Conservation (phyloP, 805 yeast species). For the Starmera quercuum region DNA sequence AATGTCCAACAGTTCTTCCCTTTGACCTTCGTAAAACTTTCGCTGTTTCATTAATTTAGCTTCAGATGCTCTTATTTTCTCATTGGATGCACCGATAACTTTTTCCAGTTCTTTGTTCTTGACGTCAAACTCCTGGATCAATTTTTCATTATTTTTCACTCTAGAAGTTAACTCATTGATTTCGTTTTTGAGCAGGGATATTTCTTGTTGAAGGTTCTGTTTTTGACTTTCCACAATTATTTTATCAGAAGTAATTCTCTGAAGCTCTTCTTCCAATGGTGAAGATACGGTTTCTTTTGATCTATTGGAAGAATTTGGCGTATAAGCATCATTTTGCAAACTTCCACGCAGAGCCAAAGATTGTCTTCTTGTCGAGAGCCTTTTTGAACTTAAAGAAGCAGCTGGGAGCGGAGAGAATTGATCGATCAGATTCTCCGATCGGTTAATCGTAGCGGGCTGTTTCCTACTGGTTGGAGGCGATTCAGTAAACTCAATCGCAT, state of each 20-base stretch:
- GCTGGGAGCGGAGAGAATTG: too few relatives aligned
- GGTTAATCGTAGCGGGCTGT: too few relatives aligned
- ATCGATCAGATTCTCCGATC: too few relatives aligned
- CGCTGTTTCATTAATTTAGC: slow-evolving; percentile 38
- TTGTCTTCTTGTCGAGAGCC: too few relatives aligned
- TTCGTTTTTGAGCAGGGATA: slow-evolving; percentile 21
- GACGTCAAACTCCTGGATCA: slow-evolving; percentile 8
- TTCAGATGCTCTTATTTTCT: slow-evolving; percentile 24
- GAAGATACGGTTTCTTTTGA: too few relatives aligned
- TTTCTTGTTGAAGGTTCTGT: slow-evolving; percentile 36
- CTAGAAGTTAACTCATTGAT: slow-evolving; percentile 4
- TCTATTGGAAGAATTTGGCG: too few relatives aligned
- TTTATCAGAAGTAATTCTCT: slow-evolving; percentile 11
- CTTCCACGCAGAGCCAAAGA: too few relatives aligned
- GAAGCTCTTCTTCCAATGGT: slow-evolving; percentile 12
- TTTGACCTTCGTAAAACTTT: slow-evolving; percentile 40
- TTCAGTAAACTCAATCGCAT: slow-evolving; percentile 10
- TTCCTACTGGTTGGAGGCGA: slow-evolving; percentile 8
- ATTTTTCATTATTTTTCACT: slow-evolving; percentile 7
- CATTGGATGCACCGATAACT: slow-evolving; percentile 10
- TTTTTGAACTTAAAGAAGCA: too few relatives aligned
- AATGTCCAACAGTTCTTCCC: slow-evolving; percentile 52
- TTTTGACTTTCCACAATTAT: slow-evolving; percentile 14
- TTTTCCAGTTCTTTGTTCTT: slow-evolving; percentile 4
- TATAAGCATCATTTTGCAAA: too few relatives aligned